Evolutionary conservation across 1,284 basidiomycete species (phyloP), one percentile per base, ranked within the genome.

Genomic region (Inonotus hispidus): DNA sequence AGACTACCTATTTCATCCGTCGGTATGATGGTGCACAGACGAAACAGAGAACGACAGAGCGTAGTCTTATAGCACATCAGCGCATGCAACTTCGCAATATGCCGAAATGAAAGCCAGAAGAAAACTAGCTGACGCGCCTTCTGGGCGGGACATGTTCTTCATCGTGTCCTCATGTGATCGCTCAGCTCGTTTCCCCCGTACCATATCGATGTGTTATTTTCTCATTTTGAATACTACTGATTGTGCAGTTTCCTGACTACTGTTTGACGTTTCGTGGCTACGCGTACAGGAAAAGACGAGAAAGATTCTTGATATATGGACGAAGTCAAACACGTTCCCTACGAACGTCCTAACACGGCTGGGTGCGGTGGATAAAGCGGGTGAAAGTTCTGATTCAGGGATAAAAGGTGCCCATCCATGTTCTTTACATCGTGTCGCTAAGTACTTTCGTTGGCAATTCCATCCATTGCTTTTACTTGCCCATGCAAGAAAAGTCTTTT

Each of bases 241-340:
- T 21, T 32, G 25, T 25, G 38, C 46, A 52, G 39, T 53, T 38
- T 46, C 55, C 55, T 62, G 52, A 56, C 56, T 52, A 25, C 43
- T 53, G 56, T 52, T 56, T 62, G 27, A 37, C 49, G 53, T 52
- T 39, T 35, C 46, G 43, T 58, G 60, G 23, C 23, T 62, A 43
- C 39, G 66, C 68, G 70, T 69, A 73, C 79, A 97, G 94, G 95
- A 96, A 79, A 97, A 97, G 77, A 83, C 90, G 56, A 88, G 89
- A 79, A 97, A 96, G 77, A 86, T 97, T 70, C 82, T 94, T 75
- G 95, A 96, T 75, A 96, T 97, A 69, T 97, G 94, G 94, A 82
- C 81, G 70, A 95, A 93, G 74, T 84, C 85, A 64, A 83, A 79
- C 74, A 95, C 94, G 53, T 97, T 97, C 76, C 87, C 92, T 62